Base-by-base conservation (phyloP, 1,284 basidiomycete species). In the Apiotrichum sp. region DNA sequence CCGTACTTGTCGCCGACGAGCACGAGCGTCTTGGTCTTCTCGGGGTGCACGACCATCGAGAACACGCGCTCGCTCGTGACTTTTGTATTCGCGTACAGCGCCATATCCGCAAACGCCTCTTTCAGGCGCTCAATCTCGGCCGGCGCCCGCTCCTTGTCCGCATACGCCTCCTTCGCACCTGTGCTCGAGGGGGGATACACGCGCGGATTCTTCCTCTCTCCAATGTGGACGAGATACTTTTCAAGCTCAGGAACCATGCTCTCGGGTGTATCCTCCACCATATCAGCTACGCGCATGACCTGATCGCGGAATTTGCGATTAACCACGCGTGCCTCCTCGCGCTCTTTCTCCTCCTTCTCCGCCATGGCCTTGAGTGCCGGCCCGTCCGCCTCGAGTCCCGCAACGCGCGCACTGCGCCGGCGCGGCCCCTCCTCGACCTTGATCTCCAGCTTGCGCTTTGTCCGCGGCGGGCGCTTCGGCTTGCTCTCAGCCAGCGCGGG, bases 1-100 rank as follows among this genome's bases (percentile, higher is more conserved):
- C 78, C 78, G 6, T 69, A 61, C 61, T 79, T 79, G 59, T 79
- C 78, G 3, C 78, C 79, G 0, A 73, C 72, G 43, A 79, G 73
- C 7, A 79, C 71, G 10, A 80, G 57, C n/a, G 73, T 73, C 51
- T 76, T 77, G 1, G 64, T 68, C 41, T 53, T 59, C 13, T 75
- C 72, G 0, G 78, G 78, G 62, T 80, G 78, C 1, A 79, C 72
- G 6, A 63, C 63, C 69, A 80, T 76, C 35, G 70, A 73, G 65
- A 73, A 80, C 8, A 78, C 73, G 14, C 78, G 66, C 39, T 79
- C 78, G 1, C 66, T 65, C 11, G 74, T 76, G 49, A 78, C 71
- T 56, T 76, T 75, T 8, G 63, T 62, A 51, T 73, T 73, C 6
- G 69, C 71, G n/a, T 63, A 59, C 7, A 76, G 62, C 6, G 59